phyloP scores from a whole-genome alignment of 768 basidiomycete species.

The Rhodotorula kratochvilovae region DNA sequence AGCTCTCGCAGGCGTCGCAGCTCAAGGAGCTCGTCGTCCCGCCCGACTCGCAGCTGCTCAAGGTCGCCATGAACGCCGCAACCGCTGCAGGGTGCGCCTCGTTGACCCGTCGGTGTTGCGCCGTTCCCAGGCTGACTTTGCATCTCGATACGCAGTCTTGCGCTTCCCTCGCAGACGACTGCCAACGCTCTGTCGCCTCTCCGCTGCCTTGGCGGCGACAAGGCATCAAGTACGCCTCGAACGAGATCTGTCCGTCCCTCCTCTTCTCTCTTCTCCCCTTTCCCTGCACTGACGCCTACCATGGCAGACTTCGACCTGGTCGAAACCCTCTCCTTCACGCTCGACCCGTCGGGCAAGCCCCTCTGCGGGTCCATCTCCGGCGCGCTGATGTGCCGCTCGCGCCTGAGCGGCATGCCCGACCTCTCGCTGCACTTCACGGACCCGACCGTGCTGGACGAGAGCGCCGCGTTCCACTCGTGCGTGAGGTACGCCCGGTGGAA shows the following conservation, averaged over 20 bases:
- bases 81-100: conserved; percentile 22
- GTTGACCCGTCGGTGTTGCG: too few species aligned
- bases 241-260: conserved; percentile 33
- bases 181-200: conserved; percentile 27
- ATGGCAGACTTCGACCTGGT: conserved; percentile 33
- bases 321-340: conserved; percentile 19
- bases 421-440: conserved; percentile 25
- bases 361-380: conserved; percentile 23
- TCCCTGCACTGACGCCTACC: not conserved
- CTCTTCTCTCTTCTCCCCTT: not conserved
- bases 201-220: conserved; percentile 35
- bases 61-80: conserved; percentile 28
- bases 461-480: conserved; percentile 24
- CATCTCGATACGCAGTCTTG: not conserved
- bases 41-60: conserved; percentile 23
- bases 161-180: conserved; percentile 17
- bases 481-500: conserved; percentile 33
- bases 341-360: conserved; percentile 12
- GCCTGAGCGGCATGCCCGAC: conserved; percentile 37
- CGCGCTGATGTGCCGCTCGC: conserved; percentile 18
- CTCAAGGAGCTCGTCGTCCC: conserved; percentile 31
- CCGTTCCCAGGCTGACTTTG: too few species aligned
- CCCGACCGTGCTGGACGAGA: conserved; percentile 23
- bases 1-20: conserved; percentile 20
- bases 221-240: conserved; percentile 36